phyloP scores from a whole-genome alignment of 164 flowering plant species.

The Aristolochia fimbriata region DNA sequence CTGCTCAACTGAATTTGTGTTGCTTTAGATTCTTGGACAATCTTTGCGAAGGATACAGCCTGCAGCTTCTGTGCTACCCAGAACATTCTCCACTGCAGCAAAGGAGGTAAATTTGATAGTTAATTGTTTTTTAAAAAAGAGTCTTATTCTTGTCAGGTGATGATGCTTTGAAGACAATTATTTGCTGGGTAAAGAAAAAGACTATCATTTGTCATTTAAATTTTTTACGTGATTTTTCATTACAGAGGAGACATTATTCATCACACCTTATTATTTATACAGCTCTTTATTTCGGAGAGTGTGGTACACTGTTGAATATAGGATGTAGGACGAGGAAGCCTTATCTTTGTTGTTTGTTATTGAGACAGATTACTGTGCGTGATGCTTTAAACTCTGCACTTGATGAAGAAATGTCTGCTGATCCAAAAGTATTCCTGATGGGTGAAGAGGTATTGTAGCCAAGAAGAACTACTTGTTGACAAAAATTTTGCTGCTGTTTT shows the following conservation, averaged over 20 bases:
- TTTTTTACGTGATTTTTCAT: not conserved
- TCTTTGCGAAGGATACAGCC: constrained; percentile 9
- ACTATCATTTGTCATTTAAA: not conserved
- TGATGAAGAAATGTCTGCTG: constrained; percentile 68
- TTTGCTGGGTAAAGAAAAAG: not conserved
- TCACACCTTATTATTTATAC: not conserved
- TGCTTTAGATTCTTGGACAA: constrained; percentile 2
- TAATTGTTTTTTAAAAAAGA: not conserved
- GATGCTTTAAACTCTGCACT: constrained; percentile 60
- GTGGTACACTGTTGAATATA: not conserved
- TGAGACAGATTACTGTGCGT: constrained; percentile 43
- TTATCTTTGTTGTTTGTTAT: not conserved
- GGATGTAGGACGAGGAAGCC: not conserved
- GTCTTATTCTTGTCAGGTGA: not conserved
- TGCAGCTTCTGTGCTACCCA: not conserved
- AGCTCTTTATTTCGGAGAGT: not conserved
- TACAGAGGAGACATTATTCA: not conserved
- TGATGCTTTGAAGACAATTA: no score
- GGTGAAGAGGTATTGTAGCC: constrained; percentile 36
- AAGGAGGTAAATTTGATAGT: constrained; percentile 12
- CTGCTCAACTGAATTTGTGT: not conserved
- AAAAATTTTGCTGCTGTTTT: not conserved
- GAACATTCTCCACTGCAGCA: constrained; percentile 8
- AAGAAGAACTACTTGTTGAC: not conserved
- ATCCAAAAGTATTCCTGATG: constrained; percentile 58